Evolutionary conservation across 768 basidiomycete genomes (phyloP), one percentile per base, ranked within the genome.

Genomic region (Rhodosporidiobolus sp.): DNA sequence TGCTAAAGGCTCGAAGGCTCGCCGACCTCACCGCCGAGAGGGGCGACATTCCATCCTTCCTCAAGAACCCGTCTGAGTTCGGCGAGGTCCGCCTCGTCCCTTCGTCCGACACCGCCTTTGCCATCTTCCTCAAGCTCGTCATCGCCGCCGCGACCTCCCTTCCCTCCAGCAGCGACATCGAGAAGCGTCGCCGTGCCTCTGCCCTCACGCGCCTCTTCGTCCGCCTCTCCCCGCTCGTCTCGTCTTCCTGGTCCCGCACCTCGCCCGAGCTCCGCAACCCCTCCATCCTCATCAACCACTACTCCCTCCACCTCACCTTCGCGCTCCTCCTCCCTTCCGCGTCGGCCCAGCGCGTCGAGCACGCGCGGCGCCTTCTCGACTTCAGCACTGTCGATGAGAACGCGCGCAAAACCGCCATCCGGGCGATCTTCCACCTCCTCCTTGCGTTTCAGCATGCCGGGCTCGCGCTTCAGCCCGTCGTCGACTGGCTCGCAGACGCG

Each of bases 211-310:
- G 92, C 76, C 81, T 94, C 16, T 81, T 92, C 53, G 87, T 89
- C 14, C 83, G 90, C 32, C 85, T 88, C 11, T 85, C 88, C 26
- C 91, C 93, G 0, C 85, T 92, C 38, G 86, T 88, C 34, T 83
- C 88, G 6, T 84, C 92, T 12, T 84, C 87, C 2, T 90, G 89
- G 82, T 85, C 85, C 6, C 85, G 86, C 53, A 79, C 80, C 20
- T 65, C 73, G 43, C 26, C 32, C 35, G 73, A 80, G 61, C 75
- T 79, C 22, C 66, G 65, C 43, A 43, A 46, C n/a, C 83, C 90
- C 4, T 89, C 91, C 1, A 88, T 88, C 85, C 83, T 95, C 46
- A 87, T 89, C 80, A 96, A 96, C 80, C 87, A 93, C 16, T 87
- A 91, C 77, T 87, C 86, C 60, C 88, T 90, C 19, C 83, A 90